Conservation (phyloP, 495 filamentous ascomycete species). For the Tricharina praecox region DNA sequence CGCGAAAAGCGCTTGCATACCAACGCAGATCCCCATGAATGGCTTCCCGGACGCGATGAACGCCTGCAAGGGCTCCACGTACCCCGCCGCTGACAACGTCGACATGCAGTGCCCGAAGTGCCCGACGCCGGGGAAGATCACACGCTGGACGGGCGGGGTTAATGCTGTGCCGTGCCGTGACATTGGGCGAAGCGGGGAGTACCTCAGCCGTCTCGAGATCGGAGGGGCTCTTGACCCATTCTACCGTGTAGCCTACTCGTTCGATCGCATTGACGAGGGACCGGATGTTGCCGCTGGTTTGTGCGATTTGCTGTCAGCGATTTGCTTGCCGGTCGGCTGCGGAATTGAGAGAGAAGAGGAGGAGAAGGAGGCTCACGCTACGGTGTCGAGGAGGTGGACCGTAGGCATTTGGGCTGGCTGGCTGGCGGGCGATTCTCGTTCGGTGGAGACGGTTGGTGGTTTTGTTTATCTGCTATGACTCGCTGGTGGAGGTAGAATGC, state of each 20-base stretch:
- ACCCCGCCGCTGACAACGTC: conserved; percentile 62
- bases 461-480: too few species aligned
- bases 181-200: conserved; percentile 2
- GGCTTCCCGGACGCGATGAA: conserved; percentile 79
- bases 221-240: conserved; percentile 73
- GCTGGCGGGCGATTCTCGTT: background rate
- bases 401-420: conserved; percentile 46
- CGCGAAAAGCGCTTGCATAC: conserved; percentile 75
- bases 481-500: too few species aligned
- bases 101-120: conserved; percentile 93
- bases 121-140: conserved; percentile 90
- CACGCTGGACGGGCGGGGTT: conserved; percentile 10
- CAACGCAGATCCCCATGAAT: conserved; percentile 97
- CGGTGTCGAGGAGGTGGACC: conserved; percentile 71
- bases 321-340: too few species aligned
- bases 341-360: conserved; percentile 30
- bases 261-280: conserved; percentile 95
- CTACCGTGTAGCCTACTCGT: conserved; percentile 75
- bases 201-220: conserved; percentile 77
- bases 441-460: too few species aligned
- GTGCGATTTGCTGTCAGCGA: too few species aligned
- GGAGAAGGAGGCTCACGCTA: conserved; percentile 14
- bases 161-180: conserved; percentile 14
- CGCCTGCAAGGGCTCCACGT: conserved; percentile 55
- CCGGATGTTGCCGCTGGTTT: conserved; percentile 84